A percentile compares a stretch with the other conserved stretches of the same genome.
Evolutionary conservation across 495 filamentous ascomycete genomes (phyloP).

Genomic region (Podospora fimiseda): DNA sequence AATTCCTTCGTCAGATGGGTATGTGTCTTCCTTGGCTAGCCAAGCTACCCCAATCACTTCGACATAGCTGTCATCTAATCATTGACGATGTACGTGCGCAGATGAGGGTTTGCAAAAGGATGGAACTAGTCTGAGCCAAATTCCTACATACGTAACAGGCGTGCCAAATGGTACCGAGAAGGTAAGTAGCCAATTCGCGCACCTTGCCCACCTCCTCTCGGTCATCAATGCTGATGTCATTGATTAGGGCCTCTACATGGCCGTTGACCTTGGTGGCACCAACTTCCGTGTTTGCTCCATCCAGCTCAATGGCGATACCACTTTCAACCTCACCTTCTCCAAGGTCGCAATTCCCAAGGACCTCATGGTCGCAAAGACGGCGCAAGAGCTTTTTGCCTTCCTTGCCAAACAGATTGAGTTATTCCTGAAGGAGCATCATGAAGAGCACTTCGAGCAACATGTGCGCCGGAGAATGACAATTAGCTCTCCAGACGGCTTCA

Average conservation of each 20-base stretch:
- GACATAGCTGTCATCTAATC: no score
- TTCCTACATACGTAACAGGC: slow-evolving; percentile 90
- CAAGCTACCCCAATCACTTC: neutral
- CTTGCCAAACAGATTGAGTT: slow-evolving; percentile 82
- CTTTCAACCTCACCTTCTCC: slow-evolving; percentile 82
- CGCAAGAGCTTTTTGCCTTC: slow-evolving; percentile 86
- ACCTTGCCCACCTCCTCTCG: neutral
- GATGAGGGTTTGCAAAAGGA: slow-evolving; percentile 76
- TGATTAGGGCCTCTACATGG: slow-evolving; percentile 82
- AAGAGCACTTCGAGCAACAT: slow-evolving; percentile 76
- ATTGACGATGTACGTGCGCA: no score
- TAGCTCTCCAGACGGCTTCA: slow-evolving; percentile 46
- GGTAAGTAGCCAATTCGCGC: slow-evolving; percentile 35
- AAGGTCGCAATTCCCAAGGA: slow-evolving; percentile 87
- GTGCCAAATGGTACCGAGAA: slow-evolving; percentile 98
- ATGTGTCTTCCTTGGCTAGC: slow-evolving; percentile 22
- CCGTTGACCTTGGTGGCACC: slow-evolving; percentile 93
- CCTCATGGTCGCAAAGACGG: slow-evolving; percentile 82
- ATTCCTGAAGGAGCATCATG: slow-evolving; percentile 83
- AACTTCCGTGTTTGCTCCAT: slow-evolving; percentile 98
- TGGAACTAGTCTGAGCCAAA: slow-evolving; percentile 80
- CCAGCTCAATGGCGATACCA: slow-evolving; percentile 82
- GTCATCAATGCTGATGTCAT: slow-evolving; percentile 9
- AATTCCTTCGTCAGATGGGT: slow-evolving; percentile 83
- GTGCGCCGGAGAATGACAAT: slow-evolving; percentile 52